Evolutionary conservation across 2,329 filamentous ascomycete genomes (phyloP).

Genomic region (Verruconis gallopava): DNA sequence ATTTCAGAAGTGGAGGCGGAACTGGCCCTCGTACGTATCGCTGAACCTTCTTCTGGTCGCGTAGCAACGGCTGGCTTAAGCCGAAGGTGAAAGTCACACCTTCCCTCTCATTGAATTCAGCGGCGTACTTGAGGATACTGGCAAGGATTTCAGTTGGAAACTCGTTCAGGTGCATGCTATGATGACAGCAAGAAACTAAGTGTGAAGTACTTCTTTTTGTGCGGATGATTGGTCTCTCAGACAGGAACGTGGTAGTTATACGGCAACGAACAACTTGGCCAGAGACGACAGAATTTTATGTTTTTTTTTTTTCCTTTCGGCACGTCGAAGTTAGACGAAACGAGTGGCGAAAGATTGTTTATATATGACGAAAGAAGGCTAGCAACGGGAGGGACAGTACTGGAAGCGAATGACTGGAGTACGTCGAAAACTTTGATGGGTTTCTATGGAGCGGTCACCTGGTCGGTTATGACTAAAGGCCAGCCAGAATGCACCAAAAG

Average conservation of each 20-base stretch:
- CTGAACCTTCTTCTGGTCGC: slow-evolving; percentile 31
- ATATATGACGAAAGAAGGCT: too few relatives aligned
- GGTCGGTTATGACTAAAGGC: background rate
- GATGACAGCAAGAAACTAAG: background rate
- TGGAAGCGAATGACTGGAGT: too few relatives aligned
- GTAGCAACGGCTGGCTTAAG: slow-evolving; percentile 35
- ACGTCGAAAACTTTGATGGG: too few relatives aligned
- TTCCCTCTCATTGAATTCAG: slow-evolving; percentile 34
- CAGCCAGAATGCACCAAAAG: background rate
- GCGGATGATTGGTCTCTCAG: too few relatives aligned
- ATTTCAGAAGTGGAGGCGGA: slow-evolving; percentile 37
- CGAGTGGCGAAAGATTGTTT: too few relatives aligned
- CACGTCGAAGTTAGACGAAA: too few relatives aligned
- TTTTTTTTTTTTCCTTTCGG: too few relatives aligned
- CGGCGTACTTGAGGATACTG: slow-evolving; percentile 36
- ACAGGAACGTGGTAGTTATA: too few relatives aligned
- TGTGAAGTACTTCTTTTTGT: background rate
- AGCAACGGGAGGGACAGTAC: too few relatives aligned
- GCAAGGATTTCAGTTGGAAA: slow-evolving; percentile 40
- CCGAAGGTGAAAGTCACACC: slow-evolving; percentile 40
- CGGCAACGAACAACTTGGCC: too few relatives aligned
- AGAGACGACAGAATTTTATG: too few relatives aligned
- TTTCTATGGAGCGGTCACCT: too few relatives aligned
- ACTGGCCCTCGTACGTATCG: slow-evolving; percentile 39
- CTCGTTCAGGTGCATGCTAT: slow-evolving; percentile 33